Conservation (phyloP, 257 asterid genomes). For the Scutellaria minor region DNA sequence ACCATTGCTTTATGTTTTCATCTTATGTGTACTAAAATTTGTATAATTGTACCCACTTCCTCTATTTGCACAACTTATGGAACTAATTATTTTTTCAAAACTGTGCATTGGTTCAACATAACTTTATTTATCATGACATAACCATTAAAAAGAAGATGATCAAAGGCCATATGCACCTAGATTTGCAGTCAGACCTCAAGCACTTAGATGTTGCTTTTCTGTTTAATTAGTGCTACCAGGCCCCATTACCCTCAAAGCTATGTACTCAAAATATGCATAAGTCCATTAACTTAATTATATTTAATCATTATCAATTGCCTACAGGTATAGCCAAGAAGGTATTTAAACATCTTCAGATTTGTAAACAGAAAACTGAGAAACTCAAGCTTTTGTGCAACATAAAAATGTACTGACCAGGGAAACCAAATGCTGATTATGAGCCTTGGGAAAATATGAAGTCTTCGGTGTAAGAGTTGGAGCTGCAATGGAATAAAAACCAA, state of each 20-base stretch:
- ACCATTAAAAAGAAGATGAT: slow-evolving; percentile 4
- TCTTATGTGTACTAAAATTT: background rate
- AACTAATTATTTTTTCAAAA: background rate
- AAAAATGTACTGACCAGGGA: slow-evolving; percentile 43
- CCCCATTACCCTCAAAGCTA: slow-evolving; percentile 3
- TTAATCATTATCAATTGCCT: background rate
- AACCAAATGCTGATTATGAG: slow-evolving; percentile 34
- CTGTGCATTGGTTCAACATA: slow-evolving; percentile 4
- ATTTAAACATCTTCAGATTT: slow-evolving; percentile 12
- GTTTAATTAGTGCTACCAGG: background rate
- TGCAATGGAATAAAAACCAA: slow-evolving; percentile 34
- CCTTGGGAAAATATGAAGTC: slow-evolving; percentile 40
- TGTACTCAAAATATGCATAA: slow-evolving; percentile 22
- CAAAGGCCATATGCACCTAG: background rate
- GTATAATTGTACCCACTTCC: background rate
- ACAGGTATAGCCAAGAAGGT: slow-evolving; percentile 8
- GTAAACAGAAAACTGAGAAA: slow-evolving; percentile 27
- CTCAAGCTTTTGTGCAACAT: slow-evolving; percentile 10
- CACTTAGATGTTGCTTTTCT: background rate
- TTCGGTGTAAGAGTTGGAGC: slow-evolving; percentile 48
- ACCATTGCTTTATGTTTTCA: background rate
- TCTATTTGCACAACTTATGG: background rate
- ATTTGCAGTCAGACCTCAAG: slow-evolving; percentile 22
- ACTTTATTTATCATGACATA: slow-evolving; percentile 5
- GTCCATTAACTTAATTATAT: background rate